Evolutionary conservation across 2,329 filamentous ascomycete genomes (phyloP).

Genomic region (Neurospora crassa): DNA sequence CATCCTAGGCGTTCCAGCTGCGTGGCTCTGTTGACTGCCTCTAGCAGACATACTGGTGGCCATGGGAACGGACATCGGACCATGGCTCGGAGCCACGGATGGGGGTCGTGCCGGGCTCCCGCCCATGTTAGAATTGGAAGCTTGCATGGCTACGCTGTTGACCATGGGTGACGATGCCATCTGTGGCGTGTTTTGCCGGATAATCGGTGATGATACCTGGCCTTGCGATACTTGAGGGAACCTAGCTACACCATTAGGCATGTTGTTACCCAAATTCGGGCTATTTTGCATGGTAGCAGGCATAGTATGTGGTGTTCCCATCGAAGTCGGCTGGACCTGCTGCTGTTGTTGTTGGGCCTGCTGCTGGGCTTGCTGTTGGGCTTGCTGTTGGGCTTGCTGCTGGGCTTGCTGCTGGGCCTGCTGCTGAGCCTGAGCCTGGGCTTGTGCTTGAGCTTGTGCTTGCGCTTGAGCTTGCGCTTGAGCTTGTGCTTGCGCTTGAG

Average conservation of each 20-base stretch:
- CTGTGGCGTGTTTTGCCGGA: conserved; percentile 54
- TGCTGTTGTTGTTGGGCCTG: conserved; percentile 15
- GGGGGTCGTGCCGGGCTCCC: conserved; percentile 57
- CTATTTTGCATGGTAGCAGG: conserved; percentile 28
- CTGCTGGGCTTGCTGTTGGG: conserved; percentile 13
- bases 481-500: neutral
- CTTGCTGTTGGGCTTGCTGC: conserved; percentile 18
- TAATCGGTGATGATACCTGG: conserved; percentile 58
- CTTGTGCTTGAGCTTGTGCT: conserved; percentile 11
- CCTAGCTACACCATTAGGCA: conserved; percentile 31
- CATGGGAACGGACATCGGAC: conserved; percentile 49
- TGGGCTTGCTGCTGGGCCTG: conserved; percentile 14
- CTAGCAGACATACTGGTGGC: conserved; percentile 53
- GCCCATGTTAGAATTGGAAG: conserved; percentile 57
- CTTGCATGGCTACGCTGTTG: conserved; percentile 53
- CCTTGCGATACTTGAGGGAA: conserved; percentile 51
- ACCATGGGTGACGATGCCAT: conserved; percentile 58
- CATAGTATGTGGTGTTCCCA: conserved; percentile 33
- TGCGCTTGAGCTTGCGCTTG: conserved; percentile 5
- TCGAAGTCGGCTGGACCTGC: conserved; percentile 10
- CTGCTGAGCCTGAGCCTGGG: conserved; percentile 12
- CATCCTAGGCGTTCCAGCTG: conserved; percentile 53
- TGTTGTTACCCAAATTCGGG: conserved; percentile 29
- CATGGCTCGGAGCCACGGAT: conserved; percentile 53
- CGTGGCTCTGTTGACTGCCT: conserved; percentile 58